Evolutionary conservation across 805 yeast genomes (phyloP), one percentile per base, ranked within the genome.

Genomic region (Isabelozyma pseudorhagii): DNA sequence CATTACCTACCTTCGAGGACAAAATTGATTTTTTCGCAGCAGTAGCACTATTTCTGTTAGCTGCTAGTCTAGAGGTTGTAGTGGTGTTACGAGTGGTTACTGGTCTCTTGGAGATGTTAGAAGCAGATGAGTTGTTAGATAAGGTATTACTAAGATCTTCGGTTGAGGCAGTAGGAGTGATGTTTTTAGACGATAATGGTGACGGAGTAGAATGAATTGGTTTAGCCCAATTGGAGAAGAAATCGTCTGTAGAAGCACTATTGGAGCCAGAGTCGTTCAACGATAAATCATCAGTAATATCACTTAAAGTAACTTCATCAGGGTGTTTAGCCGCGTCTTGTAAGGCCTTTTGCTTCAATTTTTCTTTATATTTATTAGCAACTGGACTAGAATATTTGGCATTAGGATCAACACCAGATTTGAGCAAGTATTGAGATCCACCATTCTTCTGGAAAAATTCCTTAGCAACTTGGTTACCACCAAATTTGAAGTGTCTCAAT

Each of bases 181-280:
- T 62, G 38, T 72, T 69, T 49, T 72, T 64, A 4, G 81, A 77
- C 2, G 72, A 72, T 51, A 79, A 54, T 11, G 85, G 84, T 4
- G 82, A 77, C 10, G 82, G 71, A 5, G 85, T 69, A 14, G 79
- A 68, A 25, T 78, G 68, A 42, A 74, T 69, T n/a, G 96, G 90
- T 62, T 89, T 89, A 50, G 89, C 89, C 94, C 97, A 92, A 63
- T 83, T 85, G 47, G 94, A 80, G 71, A 94, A 94, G 67, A 94
- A 94, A 68, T 90, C 97, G 67, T 91, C 97, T 25, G 78, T 79
- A 29, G 81, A 75, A 44, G 73, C 77, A 18, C 71, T 69, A 28
- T 64, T 64, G 15, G 77, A 66, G 13, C 63, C 54, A 15, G 67
- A 60, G 8, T 70, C 65, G 11, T 74, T 67, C 43, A 64, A 48